Conservation (phyloP, 129 eudicot species). For the Logfia minima region DNA sequence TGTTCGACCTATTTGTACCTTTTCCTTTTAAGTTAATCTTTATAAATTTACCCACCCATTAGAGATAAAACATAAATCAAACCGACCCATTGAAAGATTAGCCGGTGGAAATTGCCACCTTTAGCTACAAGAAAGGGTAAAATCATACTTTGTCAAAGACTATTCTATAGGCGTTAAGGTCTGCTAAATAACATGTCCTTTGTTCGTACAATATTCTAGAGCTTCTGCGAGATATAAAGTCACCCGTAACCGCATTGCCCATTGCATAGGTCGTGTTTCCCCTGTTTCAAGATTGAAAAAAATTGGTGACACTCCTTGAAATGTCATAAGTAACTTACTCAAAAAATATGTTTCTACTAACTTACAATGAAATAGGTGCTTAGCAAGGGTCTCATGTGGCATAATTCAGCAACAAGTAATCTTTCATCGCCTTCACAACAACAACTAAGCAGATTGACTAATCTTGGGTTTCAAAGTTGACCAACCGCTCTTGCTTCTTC, state of each 20-base stretch:
- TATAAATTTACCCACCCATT: background rate
- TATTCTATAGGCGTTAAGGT: constrained; percentile 78
- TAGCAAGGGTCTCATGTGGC: constrained; percentile 84
- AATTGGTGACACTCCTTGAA: constrained; percentile 3
- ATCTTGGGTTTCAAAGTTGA: constrained; percentile 60
- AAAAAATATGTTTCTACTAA: background rate
- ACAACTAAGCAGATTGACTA: constrained; percentile 76
- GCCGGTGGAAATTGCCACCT: background rate
- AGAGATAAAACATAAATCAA: background rate
- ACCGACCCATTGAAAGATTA: background rate
- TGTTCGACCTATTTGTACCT: background rate
- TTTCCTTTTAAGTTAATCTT: too few species aligned
- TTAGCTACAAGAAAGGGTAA: background rate
- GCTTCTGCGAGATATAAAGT: constrained; percentile 79
- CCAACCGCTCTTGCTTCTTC: constrained; percentile 86
- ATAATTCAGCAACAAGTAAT: constrained; percentile 69
- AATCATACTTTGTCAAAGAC: constrained; percentile 63
- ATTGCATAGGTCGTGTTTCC: constrained; percentile 88
- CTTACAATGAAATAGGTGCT: constrained; percentile 81
- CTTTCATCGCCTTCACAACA: constrained; percentile 84
- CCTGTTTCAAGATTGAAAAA: constrained; percentile 44
- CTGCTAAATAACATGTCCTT: constrained; percentile 79
- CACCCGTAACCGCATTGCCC: constrained; percentile 91
- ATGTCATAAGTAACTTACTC: background rate
- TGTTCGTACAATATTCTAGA: constrained; percentile 77